Percentiles rank a stretch among this genome's conserved stretches.
phyloP scores from a whole-genome alignment of 768 basidiomycete species.

The Flagelloscypha sp. region DNA sequence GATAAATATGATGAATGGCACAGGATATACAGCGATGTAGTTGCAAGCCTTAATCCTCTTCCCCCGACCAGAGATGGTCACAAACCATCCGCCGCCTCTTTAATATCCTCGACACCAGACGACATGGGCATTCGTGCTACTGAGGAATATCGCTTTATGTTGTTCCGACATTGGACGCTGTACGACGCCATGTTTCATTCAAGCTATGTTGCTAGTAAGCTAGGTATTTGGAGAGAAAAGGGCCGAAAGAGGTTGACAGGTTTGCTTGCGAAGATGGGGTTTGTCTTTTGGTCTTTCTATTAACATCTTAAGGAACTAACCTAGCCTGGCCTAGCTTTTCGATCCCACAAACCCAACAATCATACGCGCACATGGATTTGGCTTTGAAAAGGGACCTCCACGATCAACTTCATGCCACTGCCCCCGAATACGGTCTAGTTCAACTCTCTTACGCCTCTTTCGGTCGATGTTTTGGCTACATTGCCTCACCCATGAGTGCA shows the following conservation, averaged over 20 bases:
- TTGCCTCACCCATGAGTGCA: conserved; percentile 79
- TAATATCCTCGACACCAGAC: conserved; percentile 63
- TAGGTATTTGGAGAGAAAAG: conserved; percentile 94
- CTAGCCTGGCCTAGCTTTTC: conserved; percentile 63
- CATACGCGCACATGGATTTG: conserved; percentile 93
- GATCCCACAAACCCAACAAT: conserved; percentile 87
- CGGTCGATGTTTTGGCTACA: conserved; percentile 85
- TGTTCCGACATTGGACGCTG: conserved; percentile 95
- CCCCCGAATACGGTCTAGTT: conserved; percentile 90
- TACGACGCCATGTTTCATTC: conserved; percentile 99
- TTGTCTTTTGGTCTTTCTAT: conserved; percentile 16
- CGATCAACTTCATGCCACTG: conserved; percentile 77
- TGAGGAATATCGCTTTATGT: conserved; percentile 89
- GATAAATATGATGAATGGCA: conserved; percentile 79
- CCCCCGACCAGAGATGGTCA: too few species aligned
- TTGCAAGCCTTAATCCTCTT: conserved; percentile 78
- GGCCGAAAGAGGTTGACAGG: conserved; percentile 86
- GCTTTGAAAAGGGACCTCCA: conserved; percentile 79
- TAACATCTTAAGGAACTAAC: background rate
- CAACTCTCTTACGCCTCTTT: conserved; percentile 94
- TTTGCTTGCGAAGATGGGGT: conserved; percentile 98
- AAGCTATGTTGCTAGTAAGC: conserved; percentile 87
- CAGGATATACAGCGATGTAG: conserved; percentile 80
- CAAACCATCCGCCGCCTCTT: conserved; percentile 31
- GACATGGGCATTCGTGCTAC: conserved; percentile 74